Percentiles rank a stretch among this genome's conserved stretches.
These are phyloP conservation scores for Artemisia annua DNA, from an alignment of 129 eudicot species.

Conservation along the genomic window DNA sequence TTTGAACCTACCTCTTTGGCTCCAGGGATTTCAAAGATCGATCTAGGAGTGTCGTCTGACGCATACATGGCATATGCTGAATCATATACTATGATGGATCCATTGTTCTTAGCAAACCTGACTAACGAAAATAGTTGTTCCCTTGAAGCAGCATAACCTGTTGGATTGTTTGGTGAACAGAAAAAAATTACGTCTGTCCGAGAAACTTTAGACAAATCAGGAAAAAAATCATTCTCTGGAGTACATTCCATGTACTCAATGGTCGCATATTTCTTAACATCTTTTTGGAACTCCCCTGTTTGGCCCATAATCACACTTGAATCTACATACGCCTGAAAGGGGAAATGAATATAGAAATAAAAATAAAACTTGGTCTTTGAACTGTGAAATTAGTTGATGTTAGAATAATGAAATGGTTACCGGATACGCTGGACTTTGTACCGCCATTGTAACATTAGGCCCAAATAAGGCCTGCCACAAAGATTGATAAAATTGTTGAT, in stretches of 20 bases:
- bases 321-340: constrained; percentile 87
- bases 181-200: constrained; percentile 90
- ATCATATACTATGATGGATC: constrained; percentile 85
- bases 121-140: constrained; percentile 78
- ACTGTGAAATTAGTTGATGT: too few species aligned
- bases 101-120: constrained; percentile 81
- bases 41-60: constrained; percentile 78
- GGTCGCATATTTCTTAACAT: constrained; percentile 60
- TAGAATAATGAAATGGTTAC: constrained; percentile 32
- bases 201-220: constrained; percentile 70
- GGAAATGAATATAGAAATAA: not conserved
- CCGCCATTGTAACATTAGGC: constrained; percentile 85
- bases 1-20: constrained; percentile 67
- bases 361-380: not conserved
- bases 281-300: constrained; percentile 73
- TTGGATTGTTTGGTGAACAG: constrained; percentile 97
- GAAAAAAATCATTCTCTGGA: constrained; percentile 94
- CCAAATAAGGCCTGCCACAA: constrained; percentile 79
- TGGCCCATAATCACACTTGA: constrained; percentile 97
- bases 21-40: constrained; percentile 95
- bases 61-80: constrained; percentile 94
- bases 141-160: constrained; percentile 91
- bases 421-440: constrained; percentile 95
- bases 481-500: not conserved
- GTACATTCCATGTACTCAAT: constrained; percentile 91